Evolutionary conservation across 768 basidiomycete genomes (phyloP), one percentile per base, ranked within the genome.

Genomic region (Tricholomella constricta): DNA sequence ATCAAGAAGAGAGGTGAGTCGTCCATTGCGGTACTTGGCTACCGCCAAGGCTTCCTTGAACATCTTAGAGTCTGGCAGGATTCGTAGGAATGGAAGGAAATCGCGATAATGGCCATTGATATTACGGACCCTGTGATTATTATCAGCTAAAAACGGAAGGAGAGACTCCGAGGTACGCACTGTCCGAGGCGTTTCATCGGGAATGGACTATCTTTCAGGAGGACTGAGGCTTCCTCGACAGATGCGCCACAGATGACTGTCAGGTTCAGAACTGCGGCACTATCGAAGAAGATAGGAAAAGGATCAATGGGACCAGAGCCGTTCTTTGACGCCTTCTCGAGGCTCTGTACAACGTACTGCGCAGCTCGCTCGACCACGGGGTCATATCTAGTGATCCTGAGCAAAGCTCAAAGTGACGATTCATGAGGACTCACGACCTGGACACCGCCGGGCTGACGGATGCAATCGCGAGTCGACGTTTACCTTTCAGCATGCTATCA

Each of bases 111-210:
- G 55, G 12, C 58, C 55, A 26, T 57, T 49, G 15, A 59, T 59
- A 29, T 59, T 54, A 17, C 58, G 54, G 31, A 59, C 50, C 17
- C 58, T 59, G 15, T 2, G 23, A 22, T 10, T 31, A 26, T 8
- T 2, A 41, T 44, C 6, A 51, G 27, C 17, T 48, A 7, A 26
- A 3, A 26, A 15, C 8, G 11, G 11, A 25, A 32, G 19, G 2
- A 36, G n/a, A 12, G 12, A 26, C 11, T n/a, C 29, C 4, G 23
- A 23, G 37, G 20, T 20, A 56, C 58, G 20, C 14, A 59, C 58
- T 59, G 58, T 46, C 55, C 58, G 34, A 59, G 55, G 4, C 55
- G 55, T 48, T 56, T 59, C 58, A 59, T 59, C n/a, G 58, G 55
- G 38, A 46, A 56, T 8, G 55, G 58, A 10, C 42, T 53, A 17